Conservation (phyloP, 2,329 filamentous ascomycete species). For the Pseudogymnoascus sp. region DNA sequence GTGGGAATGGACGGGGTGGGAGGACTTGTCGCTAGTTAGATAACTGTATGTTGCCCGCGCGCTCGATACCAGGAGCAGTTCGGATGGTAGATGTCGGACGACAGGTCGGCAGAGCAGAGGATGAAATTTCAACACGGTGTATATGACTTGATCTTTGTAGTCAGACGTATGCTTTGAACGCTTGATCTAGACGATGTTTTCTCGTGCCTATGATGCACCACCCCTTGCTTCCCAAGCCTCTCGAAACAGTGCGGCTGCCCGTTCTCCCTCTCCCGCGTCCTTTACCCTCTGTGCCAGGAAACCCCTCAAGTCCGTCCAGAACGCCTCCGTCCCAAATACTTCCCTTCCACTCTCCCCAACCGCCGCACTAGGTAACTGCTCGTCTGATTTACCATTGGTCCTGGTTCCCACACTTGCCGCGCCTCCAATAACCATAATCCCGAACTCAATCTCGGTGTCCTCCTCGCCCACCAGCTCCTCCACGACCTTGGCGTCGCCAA, state of each 20-base stretch:
- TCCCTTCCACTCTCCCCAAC: constrained; percentile 47
- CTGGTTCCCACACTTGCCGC: constrained; percentile 33
- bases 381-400: constrained; percentile 28
- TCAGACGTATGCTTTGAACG: neutral
- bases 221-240: constrained; percentile 53
- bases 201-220: neutral
- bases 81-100: constrained; percentile 3
- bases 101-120: constrained; percentile 4
- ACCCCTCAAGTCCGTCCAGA: constrained; percentile 78
- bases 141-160: neutral
- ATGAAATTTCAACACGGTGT: constrained; percentile 3
- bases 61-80: constrained; percentile 1
- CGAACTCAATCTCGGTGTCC: constrained; percentile 58
- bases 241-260: constrained; percentile 60
- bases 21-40: constrained; percentile 12
- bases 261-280: constrained; percentile 57
- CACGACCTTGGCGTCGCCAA: constrained; percentile 67
- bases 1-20: constrained; percentile 10
- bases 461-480: constrained; percentile 60
- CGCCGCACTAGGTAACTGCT: constrained; percentile 29
- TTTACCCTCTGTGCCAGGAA: constrained; percentile 74
- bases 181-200: neutral
- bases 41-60: constrained; percentile 3
- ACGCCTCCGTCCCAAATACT: constrained; percentile 61
- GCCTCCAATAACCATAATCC: constrained; percentile 81